phyloP scores from a whole-genome alignment of 495 filamentous ascomycete genomes.

The Penicillium egyptiacum region DNA sequence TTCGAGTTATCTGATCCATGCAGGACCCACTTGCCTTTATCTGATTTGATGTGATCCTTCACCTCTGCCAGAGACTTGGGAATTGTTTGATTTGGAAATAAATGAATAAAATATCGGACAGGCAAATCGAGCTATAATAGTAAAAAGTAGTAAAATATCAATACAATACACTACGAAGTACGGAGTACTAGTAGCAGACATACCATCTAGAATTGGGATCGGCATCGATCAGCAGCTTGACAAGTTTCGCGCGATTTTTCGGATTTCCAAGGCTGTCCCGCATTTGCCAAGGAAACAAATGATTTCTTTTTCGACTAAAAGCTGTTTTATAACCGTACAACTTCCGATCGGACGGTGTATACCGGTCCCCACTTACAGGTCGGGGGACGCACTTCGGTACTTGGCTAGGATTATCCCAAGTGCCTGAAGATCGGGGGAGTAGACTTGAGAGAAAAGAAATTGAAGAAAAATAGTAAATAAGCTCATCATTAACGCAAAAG shows the following conservation, averaged over 20 bases:
- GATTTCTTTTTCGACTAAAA: background rate
- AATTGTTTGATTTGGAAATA: no score
- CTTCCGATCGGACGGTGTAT: background rate
- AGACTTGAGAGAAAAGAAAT: background rate
- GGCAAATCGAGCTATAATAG: no score
- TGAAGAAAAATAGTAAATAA: background rate
- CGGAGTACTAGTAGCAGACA: no score
- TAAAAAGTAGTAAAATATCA: no score
- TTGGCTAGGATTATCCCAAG: background rate
- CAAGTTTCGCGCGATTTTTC: background rate
- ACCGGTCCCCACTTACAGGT: background rate
- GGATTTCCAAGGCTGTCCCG: background rate
- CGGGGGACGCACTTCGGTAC: background rate
- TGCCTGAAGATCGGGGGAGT: background rate
- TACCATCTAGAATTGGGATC: background rate
- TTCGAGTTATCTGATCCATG: conserved; percentile 38
- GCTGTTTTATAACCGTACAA: background rate
- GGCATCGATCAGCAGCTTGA: background rate
- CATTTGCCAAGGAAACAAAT: background rate
- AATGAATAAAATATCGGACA: no score
- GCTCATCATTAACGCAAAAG: conserved; percentile 10
- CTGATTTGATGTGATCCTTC: conserved; percentile 8
- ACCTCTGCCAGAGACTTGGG: no score
- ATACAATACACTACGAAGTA: no score
- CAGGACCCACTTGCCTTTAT: conserved; percentile 20